Conservation (phyloP, 768 basidiomycete species). For the Pilatotrama ljubarskyi region DNA sequence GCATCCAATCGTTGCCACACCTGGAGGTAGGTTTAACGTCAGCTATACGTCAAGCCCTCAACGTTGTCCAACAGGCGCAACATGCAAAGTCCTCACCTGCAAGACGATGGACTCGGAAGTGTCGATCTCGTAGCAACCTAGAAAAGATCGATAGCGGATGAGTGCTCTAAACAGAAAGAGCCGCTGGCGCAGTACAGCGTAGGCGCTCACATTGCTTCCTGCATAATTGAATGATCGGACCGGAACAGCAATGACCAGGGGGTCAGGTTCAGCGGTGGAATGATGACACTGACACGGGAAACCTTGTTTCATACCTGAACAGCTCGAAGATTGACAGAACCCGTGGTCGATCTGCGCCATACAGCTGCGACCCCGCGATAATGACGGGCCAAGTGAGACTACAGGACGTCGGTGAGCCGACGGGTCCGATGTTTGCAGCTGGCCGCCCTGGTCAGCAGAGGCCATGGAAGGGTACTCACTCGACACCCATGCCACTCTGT, state of each 20-base stretch:
- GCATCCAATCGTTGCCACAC: slow-evolving; percentile 39
- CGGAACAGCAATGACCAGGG: slow-evolving; percentile 9
- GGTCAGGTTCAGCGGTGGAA: slow-evolving; percentile 8
- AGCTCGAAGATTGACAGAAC: slow-evolving; percentile 32
- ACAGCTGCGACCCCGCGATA: slow-evolving; percentile 33
- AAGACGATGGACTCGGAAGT: slow-evolving; percentile 37
- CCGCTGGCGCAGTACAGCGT: background rate
- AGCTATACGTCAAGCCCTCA: slow-evolving; percentile 13
- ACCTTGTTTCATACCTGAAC: slow-evolving; percentile 31
- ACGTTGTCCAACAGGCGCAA: background rate
- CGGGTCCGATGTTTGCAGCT: slow-evolving; percentile 5
- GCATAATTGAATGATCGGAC: slow-evolving; percentile 12
- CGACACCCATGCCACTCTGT: slow-evolving; percentile 31
- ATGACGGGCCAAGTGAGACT: slow-evolving; percentile 36
- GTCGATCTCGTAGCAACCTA: slow-evolving; percentile 41
- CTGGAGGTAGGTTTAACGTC: slow-evolving; percentile 20
- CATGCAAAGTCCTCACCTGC: slow-evolving; percentile 29
- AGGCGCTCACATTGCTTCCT: slow-evolving; percentile 31
- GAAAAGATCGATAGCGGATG: background rate
- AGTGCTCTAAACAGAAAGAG: slow-evolving; percentile 7
- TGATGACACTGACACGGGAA: background rate
- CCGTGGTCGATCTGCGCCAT: slow-evolving; percentile 27
- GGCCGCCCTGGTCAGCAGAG: background rate
- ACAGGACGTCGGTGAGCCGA: slow-evolving; percentile 11
- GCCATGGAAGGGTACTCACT: slow-evolving; percentile 30